phyloP scores from a whole-genome alignment of 1,284 basidiomycete species.

The Ustilago xerochloae region DNA sequence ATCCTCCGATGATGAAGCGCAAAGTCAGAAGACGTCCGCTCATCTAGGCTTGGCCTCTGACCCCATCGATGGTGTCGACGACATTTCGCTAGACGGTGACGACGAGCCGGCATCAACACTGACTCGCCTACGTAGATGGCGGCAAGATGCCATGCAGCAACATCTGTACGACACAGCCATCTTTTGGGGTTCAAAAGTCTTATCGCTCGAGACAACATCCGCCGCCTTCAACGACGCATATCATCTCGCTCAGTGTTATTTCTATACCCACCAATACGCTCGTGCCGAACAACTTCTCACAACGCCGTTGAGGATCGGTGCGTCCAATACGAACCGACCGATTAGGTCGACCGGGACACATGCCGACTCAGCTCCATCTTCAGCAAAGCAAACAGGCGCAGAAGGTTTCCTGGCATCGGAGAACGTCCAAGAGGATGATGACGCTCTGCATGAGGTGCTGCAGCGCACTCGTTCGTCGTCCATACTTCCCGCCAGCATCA shows the following conservation, averaged over 20 bases:
- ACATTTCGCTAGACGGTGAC: conserved; percentile 7
- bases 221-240: conserved; percentile 79
- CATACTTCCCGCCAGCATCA: conserved; percentile 49
- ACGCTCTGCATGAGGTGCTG: conserved; percentile 50
- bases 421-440: conserved; percentile 42
- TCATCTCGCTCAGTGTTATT: conserved; percentile 97
- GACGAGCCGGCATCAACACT: conserved; percentile 12
- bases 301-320: conserved; percentile 75
- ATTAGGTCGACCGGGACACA: background rate
- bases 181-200: conserved; percentile 97
- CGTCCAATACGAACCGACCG: conserved; percentile 2
- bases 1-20: conserved; percentile 6
- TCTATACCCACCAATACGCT: conserved; percentile 92
- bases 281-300: conserved; percentile 91
- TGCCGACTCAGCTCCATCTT: conserved; percentile 1
- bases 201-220: conserved; percentile 78
- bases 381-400: conserved; percentile 32
- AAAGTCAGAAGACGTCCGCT: background rate
- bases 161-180: conserved; percentile 96
- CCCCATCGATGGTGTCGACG: conserved; percentile 9
- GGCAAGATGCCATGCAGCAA: conserved; percentile 97
- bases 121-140: conserved; percentile 88
- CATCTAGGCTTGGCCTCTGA: conserved; percentile 2
- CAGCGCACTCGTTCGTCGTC: conserved; percentile 46
- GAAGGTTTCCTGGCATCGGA: conserved; percentile 31